Evolutionary conservation across 805 yeast species (phyloP).

Genomic region (Vanderwaltozyma yarrowii): DNA sequence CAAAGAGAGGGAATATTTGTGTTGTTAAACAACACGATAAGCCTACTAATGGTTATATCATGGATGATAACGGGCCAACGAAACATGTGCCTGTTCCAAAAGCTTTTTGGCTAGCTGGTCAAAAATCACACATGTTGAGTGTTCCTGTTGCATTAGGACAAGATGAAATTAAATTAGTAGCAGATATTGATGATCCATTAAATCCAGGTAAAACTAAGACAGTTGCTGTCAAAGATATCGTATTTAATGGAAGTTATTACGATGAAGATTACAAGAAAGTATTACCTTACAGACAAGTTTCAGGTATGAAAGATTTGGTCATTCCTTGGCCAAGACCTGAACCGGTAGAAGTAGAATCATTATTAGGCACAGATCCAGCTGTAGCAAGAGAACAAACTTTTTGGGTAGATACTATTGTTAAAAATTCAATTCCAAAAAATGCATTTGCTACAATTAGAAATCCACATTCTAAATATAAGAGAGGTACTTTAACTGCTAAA

Average conservation of each 20-base stretch:
- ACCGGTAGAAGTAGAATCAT: conserved; percentile 33
- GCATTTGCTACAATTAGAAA: conserved; percentile 65
- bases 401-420: conserved; percentile 56
- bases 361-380: conserved; percentile 45
- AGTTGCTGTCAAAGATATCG: conserved; percentile 70
- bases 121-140: conserved; percentile 58
- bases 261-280: conserved; percentile 63
- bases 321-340: conserved; percentile 89
- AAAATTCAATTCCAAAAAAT: conserved; percentile 57
- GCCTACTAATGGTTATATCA: conserved; percentile 51
- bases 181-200: conserved; percentile 55
- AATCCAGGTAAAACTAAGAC: conserved; percentile 48
- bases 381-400: conserved; percentile 62
- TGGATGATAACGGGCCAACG: conserved; percentile 61
- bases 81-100: conserved; percentile 60
- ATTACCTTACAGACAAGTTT: conserved; percentile 70
- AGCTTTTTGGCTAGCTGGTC: conserved; percentile 61
- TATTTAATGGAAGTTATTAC: conserved; percentile 57
- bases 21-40: conserved; percentile 49
- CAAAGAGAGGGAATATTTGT: conserved; percentile 64
- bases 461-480: conserved; percentile 57
- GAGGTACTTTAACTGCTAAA: conserved; percentile 49
- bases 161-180: conserved; percentile 61
- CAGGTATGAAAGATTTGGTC: conserved; percentile 53
- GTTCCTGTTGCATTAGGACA: conserved; percentile 56